Base-by-base conservation (phyloP, 176 grass and related monocot species). In the Hordeum marinum region DNA sequence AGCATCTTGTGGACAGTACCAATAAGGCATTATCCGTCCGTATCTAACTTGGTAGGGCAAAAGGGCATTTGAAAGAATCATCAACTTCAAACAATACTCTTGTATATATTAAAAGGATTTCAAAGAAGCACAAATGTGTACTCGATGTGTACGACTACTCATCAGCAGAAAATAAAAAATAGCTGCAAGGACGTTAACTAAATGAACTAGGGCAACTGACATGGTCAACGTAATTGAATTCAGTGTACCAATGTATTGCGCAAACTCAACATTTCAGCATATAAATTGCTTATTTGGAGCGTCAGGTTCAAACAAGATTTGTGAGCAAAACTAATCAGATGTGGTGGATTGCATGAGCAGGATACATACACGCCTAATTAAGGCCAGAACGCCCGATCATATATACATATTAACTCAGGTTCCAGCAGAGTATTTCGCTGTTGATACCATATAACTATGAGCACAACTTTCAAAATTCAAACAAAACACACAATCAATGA, bases 401-500 rank as follows among this genome's bases (percentile, higher is more conserved):
- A 76, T 60, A 74, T 48, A 29, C 23, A 62, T 71, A n/a, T 71
- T 31, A 57, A 68, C 29, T 80, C 41, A 57, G 42, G 46, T 1
- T 36, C 42, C 14, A 64, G 23, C 4, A n/a, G 3, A 24, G 32
- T 37, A 79, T 57, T 72, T 14, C 1, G 0, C 5, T 15, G 54
- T 62, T 46, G 65, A 81, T 48, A 54, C 21, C 17, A 57, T 39
- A 58, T 39, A 58, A 35, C 42, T 21, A 15, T 42, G 34, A 27
- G 55, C 54, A 45, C 6, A 73, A 5, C 3, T 80, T 86, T 83
- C 36, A 86, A 79, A 45, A 83, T 58, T 5, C 23, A 78, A 8
- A 32, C 80, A 85, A 14, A 72, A 25, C 11, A 71, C 7, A 31
- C 58, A 55, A 77, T 71, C 55, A 52, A 73, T 77, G 63, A 71